Conservation (phyloP, 192 early-diverging fungal genomes). For the Coemansia sp. region DNA sequence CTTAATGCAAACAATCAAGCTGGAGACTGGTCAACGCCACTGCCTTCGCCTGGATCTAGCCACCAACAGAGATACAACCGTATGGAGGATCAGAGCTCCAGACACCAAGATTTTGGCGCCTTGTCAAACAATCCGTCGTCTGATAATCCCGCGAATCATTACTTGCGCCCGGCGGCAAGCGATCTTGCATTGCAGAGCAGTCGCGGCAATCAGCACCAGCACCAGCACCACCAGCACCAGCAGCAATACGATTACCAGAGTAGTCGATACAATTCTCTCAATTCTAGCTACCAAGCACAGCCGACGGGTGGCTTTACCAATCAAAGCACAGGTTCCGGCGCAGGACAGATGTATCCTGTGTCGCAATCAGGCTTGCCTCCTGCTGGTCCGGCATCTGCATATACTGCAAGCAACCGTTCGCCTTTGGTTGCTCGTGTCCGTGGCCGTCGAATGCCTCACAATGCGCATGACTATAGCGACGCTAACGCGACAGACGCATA, state of each 20-base stretch:
- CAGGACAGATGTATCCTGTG: slow-evolving; percentile 34
- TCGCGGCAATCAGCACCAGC: slow-evolving; percentile 3
- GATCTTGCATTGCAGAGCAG: slow-evolving; percentile 13
- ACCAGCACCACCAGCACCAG: slow-evolving; percentile 11
- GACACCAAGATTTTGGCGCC: neutral
- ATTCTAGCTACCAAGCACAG: slow-evolving; percentile 26
- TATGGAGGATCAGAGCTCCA: slow-evolving; percentile 14
- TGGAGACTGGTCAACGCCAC: slow-evolving; percentile 7
- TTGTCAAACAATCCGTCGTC: neutral
- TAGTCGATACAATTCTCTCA: slow-evolving; percentile 4
- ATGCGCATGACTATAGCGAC: slow-evolving; percentile 40
- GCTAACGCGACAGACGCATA: slow-evolving; percentile 13
- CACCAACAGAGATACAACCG: slow-evolving; percentile 11
- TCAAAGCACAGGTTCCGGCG: neutral
- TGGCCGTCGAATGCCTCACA: slow-evolving; percentile 34
- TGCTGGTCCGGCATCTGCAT: slow-evolving; percentile 31
- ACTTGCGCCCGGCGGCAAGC: slow-evolving; percentile 1
- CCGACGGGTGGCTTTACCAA: slow-evolving; percentile 13
- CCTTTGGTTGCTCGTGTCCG: slow-evolving; percentile 33
- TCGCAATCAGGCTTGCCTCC: slow-evolving; percentile 52
- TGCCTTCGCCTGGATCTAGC: slow-evolving; percentile 12
- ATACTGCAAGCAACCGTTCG: slow-evolving; percentile 21
- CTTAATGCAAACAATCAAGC: slow-evolving; percentile 2
- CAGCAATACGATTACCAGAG: neutral
- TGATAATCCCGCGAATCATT: neutral